Base-by-base conservation (phyloP, 2,329 filamentous ascomycete species). In the Lachnellula cervina region DNA sequence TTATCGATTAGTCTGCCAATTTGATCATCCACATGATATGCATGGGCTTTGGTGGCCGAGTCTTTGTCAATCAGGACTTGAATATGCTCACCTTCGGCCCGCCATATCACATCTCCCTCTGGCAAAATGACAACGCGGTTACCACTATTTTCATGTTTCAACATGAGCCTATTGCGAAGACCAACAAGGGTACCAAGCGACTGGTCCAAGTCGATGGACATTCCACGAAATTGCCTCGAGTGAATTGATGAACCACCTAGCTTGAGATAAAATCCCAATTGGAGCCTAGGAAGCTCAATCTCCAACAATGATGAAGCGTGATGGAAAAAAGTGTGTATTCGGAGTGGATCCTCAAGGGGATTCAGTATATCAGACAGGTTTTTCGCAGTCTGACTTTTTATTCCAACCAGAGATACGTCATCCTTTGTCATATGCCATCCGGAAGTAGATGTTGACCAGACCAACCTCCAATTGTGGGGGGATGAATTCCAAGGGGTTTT, bases 191-290 rank as follows among this genome's bases (percentile, higher is more conserved):
- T 75, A 0, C 70, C 75, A 2, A 81, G 62, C 1, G 64, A 62
- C 59, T 81, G 80, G 17, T 71, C 23, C 0, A 56, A 11, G 57
- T 81, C 77, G 2, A 84, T 60, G 0, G 59, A 58, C 73, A 80
- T 78, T 2, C 74, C 76, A 0, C 72, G 69, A 54, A 76, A 78
- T 51, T 83, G 73, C 6, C 70, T 72, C 1, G 76, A 81, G 11
- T 60, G 49, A 2, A 82, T 58, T 0, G 48, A 43, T 0, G 61
- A 47, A 0, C 64, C 60, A 1, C 68, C 66, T 3, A 55, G 14
- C 1, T 62, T 58, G 1, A 79, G 54, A 4, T 52, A 63, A 55
- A 84, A 84, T 0, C 69, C 68, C 0, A 82, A 65, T 5, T 73
- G 69, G 0, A 80, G 63, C 2, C 74, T 69, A 0, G 77, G 77